These are phyloP conservation scores for Endocarpon pusillum DNA, from an alignment of 495 filamentous ascomycete genomes.

Conservation along the genomic window DNA sequence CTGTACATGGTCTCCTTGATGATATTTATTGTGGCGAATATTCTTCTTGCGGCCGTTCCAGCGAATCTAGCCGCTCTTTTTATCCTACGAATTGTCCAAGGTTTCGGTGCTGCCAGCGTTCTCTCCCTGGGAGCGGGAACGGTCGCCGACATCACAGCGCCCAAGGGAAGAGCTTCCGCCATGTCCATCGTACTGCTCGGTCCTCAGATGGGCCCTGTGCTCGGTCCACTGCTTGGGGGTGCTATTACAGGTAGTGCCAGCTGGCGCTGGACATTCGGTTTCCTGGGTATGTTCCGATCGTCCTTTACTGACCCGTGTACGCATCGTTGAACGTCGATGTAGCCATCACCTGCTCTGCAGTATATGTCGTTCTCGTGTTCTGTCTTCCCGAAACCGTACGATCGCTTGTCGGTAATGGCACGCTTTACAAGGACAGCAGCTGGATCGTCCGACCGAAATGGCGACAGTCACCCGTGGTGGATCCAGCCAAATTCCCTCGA, in stretches of 20 bases:
- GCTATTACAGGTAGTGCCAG: conserved; percentile 8
- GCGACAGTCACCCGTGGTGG: conserved; percentile 2
- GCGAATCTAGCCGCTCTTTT: conserved; percentile 13
- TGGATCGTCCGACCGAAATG: conserved; percentile 7
- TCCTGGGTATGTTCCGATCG: conserved; percentile 9
- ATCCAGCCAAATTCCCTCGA: conserved; percentile 6
- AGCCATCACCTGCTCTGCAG: conserved; percentile 10
- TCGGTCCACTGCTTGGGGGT: conserved; percentile 19
- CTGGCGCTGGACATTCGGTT: conserved; percentile 22
- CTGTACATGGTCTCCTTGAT: conserved; percentile 13
- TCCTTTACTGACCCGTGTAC: neutral
- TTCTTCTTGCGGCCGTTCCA: conserved; percentile 14
- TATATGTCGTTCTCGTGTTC: conserved; percentile 15
- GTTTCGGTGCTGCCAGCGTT: conserved; percentile 14
- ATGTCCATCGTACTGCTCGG: conserved; percentile 15
- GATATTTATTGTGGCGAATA: conserved; percentile 14
- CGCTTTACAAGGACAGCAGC: conserved; percentile 3
- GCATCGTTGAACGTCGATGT: neutral
- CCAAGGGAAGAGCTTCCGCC: conserved; percentile 10
- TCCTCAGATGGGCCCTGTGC: conserved; percentile 17
- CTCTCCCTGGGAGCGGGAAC: conserved; percentile 17
- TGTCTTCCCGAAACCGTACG: conserved; percentile 18
- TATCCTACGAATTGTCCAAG: conserved; percentile 14
- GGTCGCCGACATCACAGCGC: conserved; percentile 15
- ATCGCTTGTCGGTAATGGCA: conserved; percentile 14